Conservation (phyloP, 768 basidiomycete species). For the Termitomyces sp. region DNA sequence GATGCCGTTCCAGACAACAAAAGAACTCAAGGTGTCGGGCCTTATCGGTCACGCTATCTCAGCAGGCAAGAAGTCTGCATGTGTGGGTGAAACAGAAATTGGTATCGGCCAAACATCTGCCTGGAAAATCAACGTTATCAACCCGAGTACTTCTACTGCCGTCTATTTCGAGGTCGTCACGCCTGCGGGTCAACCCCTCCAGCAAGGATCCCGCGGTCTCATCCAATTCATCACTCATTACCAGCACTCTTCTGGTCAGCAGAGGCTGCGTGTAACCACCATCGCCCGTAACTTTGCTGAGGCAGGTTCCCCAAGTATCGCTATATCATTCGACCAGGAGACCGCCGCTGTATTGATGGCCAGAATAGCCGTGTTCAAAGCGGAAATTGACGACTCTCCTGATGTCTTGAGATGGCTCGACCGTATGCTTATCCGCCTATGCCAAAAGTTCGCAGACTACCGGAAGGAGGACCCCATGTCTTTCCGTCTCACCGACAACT, state of each 20-base stretch:
- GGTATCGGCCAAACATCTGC: slow-evolving; percentile 98
- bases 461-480: slow-evolving; percentile 94
- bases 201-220: slow-evolving; percentile 85
- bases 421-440: slow-evolving; percentile 95
- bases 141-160: slow-evolving; percentile 79
- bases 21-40: slow-evolving; percentile 97
- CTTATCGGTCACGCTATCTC: slow-evolving; percentile 98
- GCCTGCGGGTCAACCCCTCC: slow-evolving; percentile 88
- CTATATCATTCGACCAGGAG: slow-evolving; percentile 95
- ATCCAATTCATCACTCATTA: slow-evolving; percentile 99
- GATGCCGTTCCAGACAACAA: slow-evolving; percentile 67
- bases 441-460: slow-evolving; percentile 99
- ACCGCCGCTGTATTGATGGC: slow-evolving; percentile 98
- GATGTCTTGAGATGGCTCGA: slow-evolving; percentile 97
- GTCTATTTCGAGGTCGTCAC: slow-evolving; percentile 99
- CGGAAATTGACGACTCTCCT: slow-evolving; percentile 96
- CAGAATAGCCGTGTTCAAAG: slow-evolving; percentile 97
- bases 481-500: slow-evolving; percentile 91
- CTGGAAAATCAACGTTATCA: slow-evolving; percentile 94
- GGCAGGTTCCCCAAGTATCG: slow-evolving; percentile 90
- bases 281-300: slow-evolving; percentile 97
- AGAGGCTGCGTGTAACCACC: slow-evolving; percentile 94
- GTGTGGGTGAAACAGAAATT: slow-evolving; percentile 98
- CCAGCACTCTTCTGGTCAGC: slow-evolving; percentile 94
- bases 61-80: slow-evolving; percentile 92